Percentiles rank a stretch among this genome's conserved stretches.
These are phyloP conservation scores for Aspergillus piperis DNA, from an alignment of 2,329 filamentous ascomycete genomes.

Conservation along the genomic window DNA sequence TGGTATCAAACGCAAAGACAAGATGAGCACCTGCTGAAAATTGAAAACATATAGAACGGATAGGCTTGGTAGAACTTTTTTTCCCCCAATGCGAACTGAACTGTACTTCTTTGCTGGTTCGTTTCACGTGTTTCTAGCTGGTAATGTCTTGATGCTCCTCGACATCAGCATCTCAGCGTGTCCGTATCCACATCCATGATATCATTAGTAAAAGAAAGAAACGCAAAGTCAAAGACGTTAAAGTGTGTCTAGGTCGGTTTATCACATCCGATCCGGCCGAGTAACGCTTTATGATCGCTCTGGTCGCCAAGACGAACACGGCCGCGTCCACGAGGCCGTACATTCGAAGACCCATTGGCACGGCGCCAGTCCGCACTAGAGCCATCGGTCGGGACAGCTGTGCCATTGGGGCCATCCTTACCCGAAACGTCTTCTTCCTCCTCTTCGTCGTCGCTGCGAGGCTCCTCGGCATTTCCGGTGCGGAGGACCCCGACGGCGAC, in stretches of 20 bases:
- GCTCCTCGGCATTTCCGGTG: conserved; percentile 76
- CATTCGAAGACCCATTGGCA: conserved; percentile 35
- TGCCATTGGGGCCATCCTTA: conserved; percentile 27
- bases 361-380: conserved; percentile 36
- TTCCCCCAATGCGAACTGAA: neutral
- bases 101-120: conserved; percentile 1
- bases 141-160: conserved; percentile 13
- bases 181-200: conserved; percentile 14
- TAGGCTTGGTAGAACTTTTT: neutral
- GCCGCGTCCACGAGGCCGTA: conserved; percentile 40
- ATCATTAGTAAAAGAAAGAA: conserved; percentile 11
- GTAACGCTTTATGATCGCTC: conserved; percentile 66
- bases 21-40: conserved; percentile 15
- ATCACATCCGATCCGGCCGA: conserved; percentile 80
- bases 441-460: conserved; percentile 79
- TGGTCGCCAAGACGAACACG: conserved; percentile 42
- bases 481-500: conserved; percentile 79
- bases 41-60: neutral
- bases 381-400: conserved; percentile 26
- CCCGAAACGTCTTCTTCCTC: conserved; percentile 39
- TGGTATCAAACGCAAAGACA: conserved; percentile 22
- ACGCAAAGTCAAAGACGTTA: conserved; percentile 19
- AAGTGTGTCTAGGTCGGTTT: conserved; percentile 53
- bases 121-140: neutral
- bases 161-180: conserved; percentile 14